Evolutionary conservation across 768 basidiomycete species (phyloP).

Genomic region (Leccinum subtestaceum): DNA sequence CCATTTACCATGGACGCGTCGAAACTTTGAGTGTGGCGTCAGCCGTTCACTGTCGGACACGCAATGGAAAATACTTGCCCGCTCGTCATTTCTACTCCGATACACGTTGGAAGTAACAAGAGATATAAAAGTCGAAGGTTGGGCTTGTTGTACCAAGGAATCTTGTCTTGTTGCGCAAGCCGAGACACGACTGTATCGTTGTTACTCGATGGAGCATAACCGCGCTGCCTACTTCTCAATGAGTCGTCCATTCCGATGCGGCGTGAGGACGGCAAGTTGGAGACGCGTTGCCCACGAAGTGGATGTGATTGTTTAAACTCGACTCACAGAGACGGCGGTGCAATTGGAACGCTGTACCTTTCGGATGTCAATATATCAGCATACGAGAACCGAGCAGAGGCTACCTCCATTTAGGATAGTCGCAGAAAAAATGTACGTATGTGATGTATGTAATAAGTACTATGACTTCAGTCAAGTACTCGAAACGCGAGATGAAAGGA

Average conservation of each 20-base stretch:
- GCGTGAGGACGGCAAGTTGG: too few species aligned
- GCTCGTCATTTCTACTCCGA: neutral
- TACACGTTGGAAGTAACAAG: neutral
- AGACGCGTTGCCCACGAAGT: too few species aligned
- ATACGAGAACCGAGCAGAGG: too few species aligned
- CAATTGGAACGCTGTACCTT: too few species aligned
- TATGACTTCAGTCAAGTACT: too few species aligned
- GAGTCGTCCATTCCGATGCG: neutral
- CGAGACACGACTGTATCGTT: neutral
- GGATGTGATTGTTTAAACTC: too few species aligned
- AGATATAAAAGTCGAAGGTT: neutral
- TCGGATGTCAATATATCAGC: too few species aligned
- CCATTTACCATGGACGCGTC: slow-evolving; percentile 61
- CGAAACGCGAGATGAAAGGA: too few species aligned
- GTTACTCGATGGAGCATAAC: neutral
- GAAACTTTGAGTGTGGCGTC: slow-evolving; percentile 8
- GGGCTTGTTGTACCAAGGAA: neutral
- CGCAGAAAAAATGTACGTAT: too few species aligned
- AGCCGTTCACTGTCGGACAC: neutral
- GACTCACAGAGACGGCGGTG: too few species aligned
- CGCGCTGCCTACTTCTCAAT: neutral
- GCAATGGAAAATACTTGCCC: neutral
- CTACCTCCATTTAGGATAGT: too few species aligned
- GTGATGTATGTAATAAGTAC: too few species aligned
- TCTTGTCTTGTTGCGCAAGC: neutral